Conservation (phyloP, 768 basidiomycete genomes). For the Lyophyllum decastes region DNA sequence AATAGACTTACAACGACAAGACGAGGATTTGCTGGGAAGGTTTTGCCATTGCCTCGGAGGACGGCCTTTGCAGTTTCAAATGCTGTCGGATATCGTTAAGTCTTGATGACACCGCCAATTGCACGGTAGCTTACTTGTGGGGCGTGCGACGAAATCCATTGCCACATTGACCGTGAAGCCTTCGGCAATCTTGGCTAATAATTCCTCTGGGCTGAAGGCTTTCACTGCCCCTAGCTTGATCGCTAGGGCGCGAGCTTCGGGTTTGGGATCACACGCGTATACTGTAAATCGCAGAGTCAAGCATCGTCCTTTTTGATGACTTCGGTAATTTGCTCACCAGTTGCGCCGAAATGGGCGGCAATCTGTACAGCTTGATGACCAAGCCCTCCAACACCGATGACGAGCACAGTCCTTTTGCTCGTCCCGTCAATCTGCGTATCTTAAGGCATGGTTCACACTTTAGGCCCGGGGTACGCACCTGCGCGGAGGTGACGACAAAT, state of each 20-base stretch:
- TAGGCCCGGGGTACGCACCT: neutral
- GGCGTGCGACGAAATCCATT: constrained; percentile 8
- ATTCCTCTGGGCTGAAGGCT: constrained; percentile 6
- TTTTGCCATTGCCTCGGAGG: constrained; percentile 2
- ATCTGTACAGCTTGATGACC: constrained; percentile 10
- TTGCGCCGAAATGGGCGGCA: constrained; percentile 6
- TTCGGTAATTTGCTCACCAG: neutral
- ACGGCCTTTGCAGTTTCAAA: constrained; percentile 6
- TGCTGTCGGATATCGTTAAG: neutral
- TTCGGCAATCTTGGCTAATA: constrained; percentile 4
- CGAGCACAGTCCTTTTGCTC: neutral
- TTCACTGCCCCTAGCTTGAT: constrained; percentile 8
- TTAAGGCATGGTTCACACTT: neutral
- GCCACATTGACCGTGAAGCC: constrained; percentile 9
- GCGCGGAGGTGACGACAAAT: constrained; percentile 5
- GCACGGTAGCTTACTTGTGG: neutral
- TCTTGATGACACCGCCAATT: neutral
- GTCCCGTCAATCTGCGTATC: constrained; percentile 6
- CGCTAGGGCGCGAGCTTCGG: constrained; percentile 3
- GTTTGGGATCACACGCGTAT: constrained; percentile 11
- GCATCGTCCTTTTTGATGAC: neutral
- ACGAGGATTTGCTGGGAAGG: constrained; percentile 8
- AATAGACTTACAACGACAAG: constrained; percentile 3
- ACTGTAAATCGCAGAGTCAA: neutral
- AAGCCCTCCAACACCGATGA: constrained; percentile 7